Evolutionary conservation across 441 rosid genomes (phyloP).

Genomic region (Populus hybrid): DNA sequence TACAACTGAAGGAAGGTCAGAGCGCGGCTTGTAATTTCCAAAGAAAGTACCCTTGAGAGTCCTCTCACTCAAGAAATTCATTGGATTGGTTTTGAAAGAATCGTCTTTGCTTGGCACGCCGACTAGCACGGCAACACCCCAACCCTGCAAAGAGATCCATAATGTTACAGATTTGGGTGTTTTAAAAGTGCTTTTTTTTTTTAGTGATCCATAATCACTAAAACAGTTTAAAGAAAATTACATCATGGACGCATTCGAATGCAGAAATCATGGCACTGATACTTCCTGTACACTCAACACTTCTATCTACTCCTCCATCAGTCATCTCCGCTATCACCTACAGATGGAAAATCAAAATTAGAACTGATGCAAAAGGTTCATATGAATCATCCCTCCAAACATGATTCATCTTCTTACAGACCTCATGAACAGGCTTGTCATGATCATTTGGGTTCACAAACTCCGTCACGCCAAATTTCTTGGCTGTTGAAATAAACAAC

Average conservation of each 20-base stretch:
- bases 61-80: slow-evolving; percentile 32
- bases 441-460: slow-evolving; percentile 29
- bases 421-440: slow-evolving; percentile 33
- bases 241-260: slow-evolving; percentile 43
- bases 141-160: slow-evolving; percentile 22
- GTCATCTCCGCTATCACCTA: slow-evolving; percentile 42
- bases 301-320: slow-evolving; percentile 33
- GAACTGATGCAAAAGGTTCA: not conserved
- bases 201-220: not conserved
- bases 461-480: slow-evolving; percentile 31
- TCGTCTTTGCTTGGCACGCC: slow-evolving; percentile 41
- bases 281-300: slow-evolving; percentile 40
- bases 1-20: slow-evolving; percentile 36
- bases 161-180: not conserved
- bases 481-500: slow-evolving; percentile 15
- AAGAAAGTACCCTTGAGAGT: slow-evolving; percentile 42
- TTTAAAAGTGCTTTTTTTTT: not conserved
- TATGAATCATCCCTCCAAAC: not conserved
- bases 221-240: not conserved
- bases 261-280: slow-evolving; percentile 37
- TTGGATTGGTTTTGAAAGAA: slow-evolving; percentile 39
- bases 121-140: slow-evolving; percentile 46
- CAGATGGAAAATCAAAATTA: not conserved
- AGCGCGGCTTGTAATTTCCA: slow-evolving; percentile 38
- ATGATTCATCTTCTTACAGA: not conserved